Evolutionary conservation across 768 basidiomycete species (phyloP).

Genomic region (Glaciozyma antarctica): DNA sequence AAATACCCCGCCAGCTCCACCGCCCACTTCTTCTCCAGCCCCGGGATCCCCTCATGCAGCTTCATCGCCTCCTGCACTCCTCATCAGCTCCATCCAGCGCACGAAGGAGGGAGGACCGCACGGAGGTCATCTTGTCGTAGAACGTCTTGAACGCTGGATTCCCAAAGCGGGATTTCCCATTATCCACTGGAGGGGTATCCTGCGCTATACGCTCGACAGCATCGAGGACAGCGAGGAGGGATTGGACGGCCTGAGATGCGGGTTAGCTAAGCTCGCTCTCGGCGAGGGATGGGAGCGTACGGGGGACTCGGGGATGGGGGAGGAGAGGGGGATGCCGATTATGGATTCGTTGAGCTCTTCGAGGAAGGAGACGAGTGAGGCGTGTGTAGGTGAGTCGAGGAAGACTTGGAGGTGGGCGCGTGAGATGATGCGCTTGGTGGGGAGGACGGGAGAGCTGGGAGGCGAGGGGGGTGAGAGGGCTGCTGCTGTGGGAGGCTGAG

Average conservation of each 20-base stretch:
- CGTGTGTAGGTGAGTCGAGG: slow-evolving; percentile 61
- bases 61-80: slow-evolving; percentile 46
- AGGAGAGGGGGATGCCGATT: slow-evolving; percentile 59
- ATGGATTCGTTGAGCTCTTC: slow-evolving; percentile 65
- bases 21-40: slow-evolving; percentile 52
- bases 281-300: background rate
- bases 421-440: slow-evolving; percentile 51
- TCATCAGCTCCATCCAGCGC: background rate
- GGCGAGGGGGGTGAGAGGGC: background rate
- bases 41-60: slow-evolving; percentile 54
- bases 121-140: slow-evolving; percentile 58
- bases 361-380: slow-evolving; percentile 59
- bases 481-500: too few relatives aligned
- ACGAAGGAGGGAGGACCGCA: background rate
- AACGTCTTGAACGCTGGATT: slow-evolving; percentile 93
- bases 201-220: slow-evolving; percentile 57
- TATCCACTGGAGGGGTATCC: slow-evolving; percentile 75
- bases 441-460: background rate
- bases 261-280: background rate
- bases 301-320: background rate
- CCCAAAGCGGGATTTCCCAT: slow-evolving; percentile 75
- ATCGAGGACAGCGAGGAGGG: slow-evolving; percentile 57
- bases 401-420: slow-evolving; percentile 73
- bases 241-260: slow-evolving; percentile 51
- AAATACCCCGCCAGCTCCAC: slow-evolving; percentile 72